Evolutionary conservation across 768 basidiomycete genomes (phyloP), one percentile per base, ranked within the genome.

Genomic region (Pleurotus platypus): DNA sequence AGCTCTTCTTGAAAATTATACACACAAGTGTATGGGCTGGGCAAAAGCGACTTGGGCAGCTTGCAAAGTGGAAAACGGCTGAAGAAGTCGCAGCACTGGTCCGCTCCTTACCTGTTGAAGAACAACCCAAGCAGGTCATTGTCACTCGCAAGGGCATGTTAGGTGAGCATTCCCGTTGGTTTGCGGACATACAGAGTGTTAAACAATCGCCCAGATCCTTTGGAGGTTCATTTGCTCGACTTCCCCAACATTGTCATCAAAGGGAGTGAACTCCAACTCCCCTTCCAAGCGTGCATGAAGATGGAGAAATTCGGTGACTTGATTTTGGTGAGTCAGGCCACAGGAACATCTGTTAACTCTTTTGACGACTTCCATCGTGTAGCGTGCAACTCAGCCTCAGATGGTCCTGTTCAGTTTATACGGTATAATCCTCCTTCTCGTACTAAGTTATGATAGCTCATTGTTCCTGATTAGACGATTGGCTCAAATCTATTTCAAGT

Each of bases 191-290:
- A 35, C 30, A 35, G 30, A 2, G 30, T 35, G 30, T 55, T 12
- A 60, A 53, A 12, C 18, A 4, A 49, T 35, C 54, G 45, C 18
- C 42, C 49, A 90, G 91, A 94, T 71, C 92, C 92, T 39, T 85
- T 98, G 55, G 97, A 98, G 78, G 97, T 98, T 58, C 97, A 98
- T 70, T 83, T 98, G 70, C 86, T 99, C 61, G 97, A 99, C 75
- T 99, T 99, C 88, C 97, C 97, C 51, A 99, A 99, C 74, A 99
- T 99, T 63, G 97, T 99, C 72, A 99, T 99, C 80, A 98, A 98
- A 76, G 97, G 97, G 57, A 94, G 92, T 62, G 97, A 99, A 70
- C 78, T 99, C 48, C 97, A 99, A 66, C 77, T 98, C 57, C 97
- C 97, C 0, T 99, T 99, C 94, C 96, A 98, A 74, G 96, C 97